phyloP scores from a whole-genome alignment of 495 filamentous ascomycete species.

The Sphaerosporella brunnea region DNA sequence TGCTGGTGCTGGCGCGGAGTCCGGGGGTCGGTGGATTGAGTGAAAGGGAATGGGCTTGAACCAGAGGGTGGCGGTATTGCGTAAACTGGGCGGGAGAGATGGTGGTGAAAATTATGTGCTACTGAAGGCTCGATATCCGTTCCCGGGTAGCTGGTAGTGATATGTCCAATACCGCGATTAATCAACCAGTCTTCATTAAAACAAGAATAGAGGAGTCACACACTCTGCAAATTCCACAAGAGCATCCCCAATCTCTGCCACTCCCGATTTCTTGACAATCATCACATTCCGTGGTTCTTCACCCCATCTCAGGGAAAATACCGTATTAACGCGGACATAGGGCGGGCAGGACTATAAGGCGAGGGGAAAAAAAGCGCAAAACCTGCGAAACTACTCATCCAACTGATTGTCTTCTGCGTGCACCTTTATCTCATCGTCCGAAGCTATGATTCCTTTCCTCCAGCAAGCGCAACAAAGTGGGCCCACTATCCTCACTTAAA shows the following conservation, averaged over 20 bases:
- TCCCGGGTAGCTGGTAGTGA: constrained; percentile 59
- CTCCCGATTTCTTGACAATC: constrained; percentile 69
- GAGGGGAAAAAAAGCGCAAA: no score
- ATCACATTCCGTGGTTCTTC: constrained; percentile 77
- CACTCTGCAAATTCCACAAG: constrained; percentile 64
- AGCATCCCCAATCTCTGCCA: constrained; percentile 48
- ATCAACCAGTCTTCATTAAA: no score
- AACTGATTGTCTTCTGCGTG: no score
- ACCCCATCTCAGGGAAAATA: constrained; percentile 79
- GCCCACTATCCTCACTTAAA: no score
- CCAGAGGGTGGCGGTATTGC: constrained; percentile 27
- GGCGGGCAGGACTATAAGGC: no score
- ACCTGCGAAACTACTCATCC: no score
- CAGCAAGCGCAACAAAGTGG: no score
- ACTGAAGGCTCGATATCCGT: constrained; percentile 61
- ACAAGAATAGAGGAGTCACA: no score
- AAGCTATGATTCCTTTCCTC: no score
- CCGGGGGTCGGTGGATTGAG: constrained; percentile 21
- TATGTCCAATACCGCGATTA: constrained; percentile 34
- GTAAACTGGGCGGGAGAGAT: constrained; percentile 63
- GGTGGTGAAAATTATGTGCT: constrained; percentile 54
- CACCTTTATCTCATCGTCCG: no score
- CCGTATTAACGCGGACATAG: no score
- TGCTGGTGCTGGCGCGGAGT: constrained; percentile 17
- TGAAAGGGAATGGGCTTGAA: constrained; percentile 29